Conservation (phyloP, 345 rosid genomes). For the Aquilaria malaccensis region DNA sequence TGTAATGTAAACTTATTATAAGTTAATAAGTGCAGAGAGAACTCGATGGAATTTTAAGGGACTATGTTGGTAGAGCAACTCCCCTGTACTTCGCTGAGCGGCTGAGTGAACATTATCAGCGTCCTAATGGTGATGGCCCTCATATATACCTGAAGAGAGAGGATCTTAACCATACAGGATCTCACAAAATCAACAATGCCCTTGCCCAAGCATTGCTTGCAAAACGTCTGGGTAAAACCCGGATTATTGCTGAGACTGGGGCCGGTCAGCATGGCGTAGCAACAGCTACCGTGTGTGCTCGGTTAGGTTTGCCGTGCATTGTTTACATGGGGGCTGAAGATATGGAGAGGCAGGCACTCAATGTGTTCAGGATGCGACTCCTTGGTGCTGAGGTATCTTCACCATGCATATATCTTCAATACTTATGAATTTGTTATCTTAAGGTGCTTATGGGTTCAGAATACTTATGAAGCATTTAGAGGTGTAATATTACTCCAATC, state of each 20-base stretch:
- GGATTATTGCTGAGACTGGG: constrained; percentile 92
- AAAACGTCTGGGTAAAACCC: constrained; percentile 69
- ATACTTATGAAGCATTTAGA: no score
- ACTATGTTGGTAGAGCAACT: constrained; percentile 88
- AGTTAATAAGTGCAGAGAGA: constrained; percentile 44
- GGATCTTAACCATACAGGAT: constrained; percentile 90
- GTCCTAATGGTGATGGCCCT: constrained; percentile 77
- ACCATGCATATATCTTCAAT: not conserved
- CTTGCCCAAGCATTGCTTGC: constrained; percentile 89
- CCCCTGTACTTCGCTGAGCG: constrained; percentile 91
- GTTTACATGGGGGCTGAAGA: constrained; percentile 96
- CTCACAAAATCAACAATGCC: constrained; percentile 92
- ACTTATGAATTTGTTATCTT: no score
- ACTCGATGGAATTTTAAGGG: constrained; percentile 68
- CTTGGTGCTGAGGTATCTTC: constrained; percentile 81
- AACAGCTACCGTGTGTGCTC: constrained; percentile 90
- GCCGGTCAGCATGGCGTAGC: constrained; percentile 99
- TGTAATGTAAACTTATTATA: not conserved
- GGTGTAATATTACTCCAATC: no score
- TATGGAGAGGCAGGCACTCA: constrained; percentile 89
- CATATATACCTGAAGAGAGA: constrained; percentile 88
- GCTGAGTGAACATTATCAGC: constrained; percentile 73
- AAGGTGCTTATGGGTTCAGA: no score
- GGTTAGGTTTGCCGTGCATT: constrained; percentile 71
- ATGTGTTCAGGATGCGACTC: constrained; percentile 88